These are phyloP conservation scores for Andrographis paniculata DNA, from an alignment of 305 asterid species.

Conservation along the genomic window DNA sequence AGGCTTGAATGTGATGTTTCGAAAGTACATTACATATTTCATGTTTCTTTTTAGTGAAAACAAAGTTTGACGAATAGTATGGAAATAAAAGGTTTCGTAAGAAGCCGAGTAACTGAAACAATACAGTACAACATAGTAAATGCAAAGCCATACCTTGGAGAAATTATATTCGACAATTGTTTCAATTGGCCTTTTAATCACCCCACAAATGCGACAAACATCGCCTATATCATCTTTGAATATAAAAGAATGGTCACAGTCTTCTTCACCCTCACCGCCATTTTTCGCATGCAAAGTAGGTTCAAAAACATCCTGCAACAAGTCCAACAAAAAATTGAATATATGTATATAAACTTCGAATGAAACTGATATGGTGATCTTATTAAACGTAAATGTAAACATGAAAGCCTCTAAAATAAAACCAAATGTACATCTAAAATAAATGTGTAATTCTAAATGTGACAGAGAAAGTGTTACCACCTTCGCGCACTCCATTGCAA, in stretches of 20 bases:
- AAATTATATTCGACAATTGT: conserved; percentile 82
- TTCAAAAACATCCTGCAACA: conserved; percentile 49
- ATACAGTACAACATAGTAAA: too few species aligned
- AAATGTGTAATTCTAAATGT: too few species aligned
- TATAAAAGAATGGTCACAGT: conserved; percentile 82
- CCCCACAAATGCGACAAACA: conserved; percentile 95
- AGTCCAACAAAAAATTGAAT: conserved; percentile 18
- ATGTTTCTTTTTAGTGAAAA: too few species aligned
- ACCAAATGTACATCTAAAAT: neutral
- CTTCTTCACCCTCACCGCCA: conserved; percentile 47
- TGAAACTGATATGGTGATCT: too few species aligned
- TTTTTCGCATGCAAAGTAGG: conserved; percentile 32
- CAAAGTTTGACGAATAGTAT: too few species aligned
- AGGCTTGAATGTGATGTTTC: too few species aligned
- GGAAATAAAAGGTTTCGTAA: too few species aligned
- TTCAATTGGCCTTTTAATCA: conserved; percentile 73
- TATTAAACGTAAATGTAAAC: too few species aligned
- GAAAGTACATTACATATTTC: too few species aligned
- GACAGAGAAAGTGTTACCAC: conserved; percentile 31
- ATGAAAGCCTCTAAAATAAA: neutral
- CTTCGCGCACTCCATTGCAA: conserved; percentile 80
- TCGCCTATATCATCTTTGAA: conserved; percentile 91
- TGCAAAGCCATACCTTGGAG: conserved; percentile 52
- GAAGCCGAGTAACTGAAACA: conserved; percentile 7
- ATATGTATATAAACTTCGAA: too few species aligned